phyloP scores from a whole-genome alignment of 768 basidiomycete species.

The Hygrophorus russula region DNA sequence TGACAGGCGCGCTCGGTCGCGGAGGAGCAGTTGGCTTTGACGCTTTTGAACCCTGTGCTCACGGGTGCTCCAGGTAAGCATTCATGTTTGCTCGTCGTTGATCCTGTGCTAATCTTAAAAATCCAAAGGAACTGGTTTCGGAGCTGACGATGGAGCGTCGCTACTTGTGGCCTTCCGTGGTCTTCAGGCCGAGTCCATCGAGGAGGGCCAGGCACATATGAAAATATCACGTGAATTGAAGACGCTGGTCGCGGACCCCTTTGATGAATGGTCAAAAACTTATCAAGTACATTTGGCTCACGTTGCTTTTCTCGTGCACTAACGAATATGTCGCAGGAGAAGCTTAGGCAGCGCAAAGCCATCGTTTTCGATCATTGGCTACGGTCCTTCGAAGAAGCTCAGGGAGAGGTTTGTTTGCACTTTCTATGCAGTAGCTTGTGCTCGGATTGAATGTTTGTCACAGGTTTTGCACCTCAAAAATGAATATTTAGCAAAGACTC shows the following conservation, averaged over 20 bases:
- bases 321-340: constrained; percentile 31
- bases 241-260: constrained; percentile 69
- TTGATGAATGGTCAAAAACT: constrained; percentile 63
- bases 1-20: constrained; percentile 62
- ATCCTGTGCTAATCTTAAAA: not conserved
- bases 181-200: constrained; percentile 58
- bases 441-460: not conserved
- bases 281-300: constrained; percentile 43
- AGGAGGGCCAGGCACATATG: constrained; percentile 68
- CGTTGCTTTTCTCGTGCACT: constrained; percentile 6
- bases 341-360: constrained; percentile 46
- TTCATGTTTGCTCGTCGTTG: not conserved
- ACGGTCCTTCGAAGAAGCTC: constrained; percentile 56
- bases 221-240: constrained; percentile 65
- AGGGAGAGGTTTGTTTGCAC: constrained; percentile 29
- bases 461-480: constrained; percentile 60
- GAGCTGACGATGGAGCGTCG: constrained; percentile 77
- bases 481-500: constrained; percentile 65
- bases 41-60: constrained; percentile 40
- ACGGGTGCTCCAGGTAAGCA: constrained; percentile 38
- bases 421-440: not conserved
- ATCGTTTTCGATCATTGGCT: constrained; percentile 59
- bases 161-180: constrained; percentile 71
- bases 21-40: constrained; percentile 52
- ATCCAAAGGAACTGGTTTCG: constrained; percentile 48